Evolutionary conservation across 768 basidiomycete genomes (phyloP).

Genomic region (Leccinum aurantiacum): DNA sequence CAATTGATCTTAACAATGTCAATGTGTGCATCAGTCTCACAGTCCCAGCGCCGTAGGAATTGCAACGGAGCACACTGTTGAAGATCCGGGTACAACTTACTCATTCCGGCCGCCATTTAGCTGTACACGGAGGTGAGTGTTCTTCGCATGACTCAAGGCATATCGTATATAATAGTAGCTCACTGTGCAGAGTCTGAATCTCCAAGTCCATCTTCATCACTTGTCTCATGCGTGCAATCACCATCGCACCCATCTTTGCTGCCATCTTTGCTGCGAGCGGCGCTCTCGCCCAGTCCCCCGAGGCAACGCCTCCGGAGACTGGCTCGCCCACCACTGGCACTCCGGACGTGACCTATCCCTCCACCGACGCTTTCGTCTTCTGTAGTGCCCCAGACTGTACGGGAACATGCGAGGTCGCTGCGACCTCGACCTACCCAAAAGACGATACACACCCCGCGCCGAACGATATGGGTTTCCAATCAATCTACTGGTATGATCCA

Average conservation of each 20-base stretch:
- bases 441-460: not conserved
- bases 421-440: not conserved
- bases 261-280: not conserved
- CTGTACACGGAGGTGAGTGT: not conserved
- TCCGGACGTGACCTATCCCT: not conserved
- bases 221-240: not conserved
- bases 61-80: not conserved
- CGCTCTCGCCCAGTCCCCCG: not conserved
- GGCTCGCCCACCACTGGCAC: not conserved
- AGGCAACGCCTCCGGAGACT: not conserved
- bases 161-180: not conserved
- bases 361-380: not conserved
- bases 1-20: not conserved
- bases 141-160: not conserved
- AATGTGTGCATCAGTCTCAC: not conserved
- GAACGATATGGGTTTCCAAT: not conserved
- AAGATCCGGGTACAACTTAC: not conserved
- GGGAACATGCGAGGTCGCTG: not conserved
- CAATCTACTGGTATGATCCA: constrained; percentile 2
- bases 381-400: constrained; percentile 6
- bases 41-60: not conserved
- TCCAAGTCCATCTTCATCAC: not conserved
- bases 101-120: not conserved
- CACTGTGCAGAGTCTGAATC: not conserved
- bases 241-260: not conserved